These are phyloP conservation scores for Aspergillus floridensis DNA, from an alignment of 2,329 filamentous ascomycete species.

Conservation along the genomic window DNA sequence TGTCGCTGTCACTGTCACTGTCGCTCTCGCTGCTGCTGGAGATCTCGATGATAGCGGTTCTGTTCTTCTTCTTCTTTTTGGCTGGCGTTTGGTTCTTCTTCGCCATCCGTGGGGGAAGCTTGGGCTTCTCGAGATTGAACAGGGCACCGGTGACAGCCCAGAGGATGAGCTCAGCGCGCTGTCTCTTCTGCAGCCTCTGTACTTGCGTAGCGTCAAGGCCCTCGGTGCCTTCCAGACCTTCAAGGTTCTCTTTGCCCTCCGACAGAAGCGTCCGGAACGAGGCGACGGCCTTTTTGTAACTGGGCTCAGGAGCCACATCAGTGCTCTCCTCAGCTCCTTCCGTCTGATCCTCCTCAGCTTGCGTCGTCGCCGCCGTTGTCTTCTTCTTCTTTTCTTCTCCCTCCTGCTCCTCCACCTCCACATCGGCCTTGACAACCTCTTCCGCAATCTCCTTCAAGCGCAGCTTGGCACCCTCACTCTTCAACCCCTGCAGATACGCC, in stretches of 20 bases:
- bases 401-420: constrained; percentile 29
- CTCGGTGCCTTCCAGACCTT: constrained; percentile 19
- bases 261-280: constrained; percentile 41
- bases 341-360: background rate
- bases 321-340: background rate
- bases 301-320: constrained; percentile 16
- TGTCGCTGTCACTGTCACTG: constrained; percentile 27
- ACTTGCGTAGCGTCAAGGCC: constrained; percentile 24
- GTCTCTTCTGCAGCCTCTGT: constrained; percentile 35
- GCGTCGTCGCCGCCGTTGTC: background rate
- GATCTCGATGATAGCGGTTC: constrained; percentile 42
- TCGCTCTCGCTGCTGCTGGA: constrained; percentile 43
- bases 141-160: constrained; percentile 33
- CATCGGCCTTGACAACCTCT: constrained; percentile 50
- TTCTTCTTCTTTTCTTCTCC: constrained; percentile 10
- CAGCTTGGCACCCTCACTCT: constrained; percentile 67
- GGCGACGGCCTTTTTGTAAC: constrained; percentile 54
- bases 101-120: constrained; percentile 22
- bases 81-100: constrained; percentile 18
- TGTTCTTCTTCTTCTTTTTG: constrained; percentile 44
- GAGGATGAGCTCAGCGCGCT: constrained; percentile 39
- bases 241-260: constrained; percentile 25
- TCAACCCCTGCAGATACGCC: constrained; percentile 74
- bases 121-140: constrained; percentile 26
- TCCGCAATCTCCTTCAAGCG: constrained; percentile 65